These are phyloP conservation scores for Pseudocercospora macadamiae DNA, from an alignment of 2,329 filamentous ascomycete species.

Conservation along the genomic window DNA sequence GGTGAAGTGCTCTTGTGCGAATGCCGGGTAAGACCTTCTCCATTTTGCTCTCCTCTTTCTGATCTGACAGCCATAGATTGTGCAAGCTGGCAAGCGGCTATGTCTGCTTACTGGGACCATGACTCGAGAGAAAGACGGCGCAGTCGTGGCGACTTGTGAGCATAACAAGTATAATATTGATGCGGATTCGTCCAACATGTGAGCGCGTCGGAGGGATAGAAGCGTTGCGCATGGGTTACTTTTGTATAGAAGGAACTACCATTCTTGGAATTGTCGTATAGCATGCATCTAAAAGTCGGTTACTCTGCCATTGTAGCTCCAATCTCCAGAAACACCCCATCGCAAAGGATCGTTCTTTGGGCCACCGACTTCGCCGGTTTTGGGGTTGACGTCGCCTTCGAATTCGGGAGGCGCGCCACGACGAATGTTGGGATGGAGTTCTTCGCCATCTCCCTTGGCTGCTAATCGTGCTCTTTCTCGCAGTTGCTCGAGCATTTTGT, in stretches of 20 bases:
- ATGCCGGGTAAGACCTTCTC: conserved; percentile 26
- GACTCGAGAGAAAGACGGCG: conserved; percentile 30
- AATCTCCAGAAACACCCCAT: conserved; percentile 89
- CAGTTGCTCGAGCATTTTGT: conserved; percentile 33
- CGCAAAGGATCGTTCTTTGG: conserved; percentile 95
- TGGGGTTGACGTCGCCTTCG: conserved; percentile 86
- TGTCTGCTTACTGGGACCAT: conserved; percentile 28
- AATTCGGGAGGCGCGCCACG: conserved; percentile 87
- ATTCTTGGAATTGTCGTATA: not conserved
- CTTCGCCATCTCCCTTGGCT: conserved; percentile 62
- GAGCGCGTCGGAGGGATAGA: not conserved
- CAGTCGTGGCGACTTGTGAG: conserved; percentile 30
- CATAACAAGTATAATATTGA: conserved; percentile 34
- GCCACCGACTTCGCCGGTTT: conserved; percentile 92
- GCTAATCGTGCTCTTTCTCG: conserved; percentile 49
- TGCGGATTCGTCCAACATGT: conserved; percentile 25
- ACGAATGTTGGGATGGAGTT: conserved; percentile 71
- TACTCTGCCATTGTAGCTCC: conserved; percentile 93
- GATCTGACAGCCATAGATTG: conserved; percentile 20
- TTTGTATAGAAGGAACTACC: too few species aligned
- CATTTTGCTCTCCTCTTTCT: not conserved
- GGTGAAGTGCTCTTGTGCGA: conserved; percentile 28
- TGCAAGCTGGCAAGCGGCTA: conserved; percentile 31
- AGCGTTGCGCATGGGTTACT: too few species aligned
- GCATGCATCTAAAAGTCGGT: conserved; percentile 74